These are phyloP conservation scores for Paecilomyces variotii DNA, from an alignment of 2,329 filamentous ascomycete species.

Conservation along the genomic window DNA sequence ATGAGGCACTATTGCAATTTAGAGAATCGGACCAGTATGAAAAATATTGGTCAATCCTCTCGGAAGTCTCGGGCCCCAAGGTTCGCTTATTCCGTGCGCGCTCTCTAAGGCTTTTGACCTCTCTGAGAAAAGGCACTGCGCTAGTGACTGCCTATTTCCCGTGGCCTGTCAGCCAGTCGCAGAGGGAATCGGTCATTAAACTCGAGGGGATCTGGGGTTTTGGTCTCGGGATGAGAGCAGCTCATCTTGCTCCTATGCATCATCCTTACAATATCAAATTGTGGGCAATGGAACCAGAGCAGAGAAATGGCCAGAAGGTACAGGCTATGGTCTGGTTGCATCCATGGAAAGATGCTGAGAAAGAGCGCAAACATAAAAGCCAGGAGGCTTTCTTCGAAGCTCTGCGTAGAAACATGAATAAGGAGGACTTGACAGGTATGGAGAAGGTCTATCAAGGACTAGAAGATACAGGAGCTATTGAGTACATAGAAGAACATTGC, in stretches of 20 bases:
- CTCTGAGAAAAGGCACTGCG: background rate
- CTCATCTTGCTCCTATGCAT: background rate
- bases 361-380: background rate
- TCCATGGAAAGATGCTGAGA: background rate
- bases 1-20: background rate
- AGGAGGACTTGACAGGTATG: background rate
- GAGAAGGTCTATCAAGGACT: background rate
- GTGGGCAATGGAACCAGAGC: background rate
- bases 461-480: background rate
- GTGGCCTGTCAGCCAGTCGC: too few species aligned
- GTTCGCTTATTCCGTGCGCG: background rate
- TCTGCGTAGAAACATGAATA: background rate
- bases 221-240: background rate
- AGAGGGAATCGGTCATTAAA: background rate
- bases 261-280: too few species aligned
- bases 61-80: background rate
- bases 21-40: background rate
- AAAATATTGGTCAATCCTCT: background rate
- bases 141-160: background rate
- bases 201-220: background rate
- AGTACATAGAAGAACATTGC: background rate
- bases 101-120: too few species aligned
- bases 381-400: background rate
- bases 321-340: background rate
- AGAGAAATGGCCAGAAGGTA: background rate